phyloP scores from a whole-genome alignment of 257 asterid genomes.

The Fraxinus cuspidata region DNA sequence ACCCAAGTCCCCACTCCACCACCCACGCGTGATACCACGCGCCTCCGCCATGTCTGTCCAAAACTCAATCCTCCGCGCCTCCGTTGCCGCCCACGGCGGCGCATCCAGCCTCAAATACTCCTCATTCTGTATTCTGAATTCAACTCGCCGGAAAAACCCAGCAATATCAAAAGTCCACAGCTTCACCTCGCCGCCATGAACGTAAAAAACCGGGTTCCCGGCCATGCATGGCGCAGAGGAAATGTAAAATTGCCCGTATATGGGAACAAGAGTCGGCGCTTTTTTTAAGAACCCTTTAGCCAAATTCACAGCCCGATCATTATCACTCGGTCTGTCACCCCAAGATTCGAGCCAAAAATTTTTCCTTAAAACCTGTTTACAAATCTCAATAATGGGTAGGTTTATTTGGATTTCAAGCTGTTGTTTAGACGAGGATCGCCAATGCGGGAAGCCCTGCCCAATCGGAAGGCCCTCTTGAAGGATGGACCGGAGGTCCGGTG shows the following conservation, averaged over 20 bases:
- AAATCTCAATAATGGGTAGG: conserved; percentile 55
- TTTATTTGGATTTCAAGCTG: conserved; percentile 53
- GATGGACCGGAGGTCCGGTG: conserved; percentile 84
- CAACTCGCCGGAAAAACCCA: conserved; percentile 63
- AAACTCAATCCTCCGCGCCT: conserved; percentile 64
- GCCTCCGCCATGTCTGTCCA: conserved; percentile 66
- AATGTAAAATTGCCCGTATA: conserved; percentile 62
- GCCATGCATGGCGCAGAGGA: conserved; percentile 65
- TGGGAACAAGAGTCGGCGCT: conserved; percentile 70
- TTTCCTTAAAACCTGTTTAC: conserved; percentile 49
- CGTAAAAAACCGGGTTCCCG: conserved; percentile 87
- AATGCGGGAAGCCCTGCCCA: conserved; percentile 80
- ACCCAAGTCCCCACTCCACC: conserved; percentile 70
- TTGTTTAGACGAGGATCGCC: conserved; percentile 79
- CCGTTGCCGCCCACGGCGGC: conserved; percentile 98
- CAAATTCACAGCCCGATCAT: conserved; percentile 45
- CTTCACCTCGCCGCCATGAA: conserved; percentile 56
- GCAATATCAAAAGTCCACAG: conserved; percentile 74
- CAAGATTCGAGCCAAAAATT: conserved; percentile 61
- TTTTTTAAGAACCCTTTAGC: conserved; percentile 41
- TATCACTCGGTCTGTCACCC: conserved; percentile 62
- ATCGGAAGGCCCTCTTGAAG: conserved; percentile 87
- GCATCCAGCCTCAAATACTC: conserved; percentile 36
- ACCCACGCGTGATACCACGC: conserved; percentile 30
- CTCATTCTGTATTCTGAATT: conserved; percentile 32